Evolutionary conservation across 106 monocot genomes (phyloP).

Genomic region (Cymbidium sinense): DNA sequence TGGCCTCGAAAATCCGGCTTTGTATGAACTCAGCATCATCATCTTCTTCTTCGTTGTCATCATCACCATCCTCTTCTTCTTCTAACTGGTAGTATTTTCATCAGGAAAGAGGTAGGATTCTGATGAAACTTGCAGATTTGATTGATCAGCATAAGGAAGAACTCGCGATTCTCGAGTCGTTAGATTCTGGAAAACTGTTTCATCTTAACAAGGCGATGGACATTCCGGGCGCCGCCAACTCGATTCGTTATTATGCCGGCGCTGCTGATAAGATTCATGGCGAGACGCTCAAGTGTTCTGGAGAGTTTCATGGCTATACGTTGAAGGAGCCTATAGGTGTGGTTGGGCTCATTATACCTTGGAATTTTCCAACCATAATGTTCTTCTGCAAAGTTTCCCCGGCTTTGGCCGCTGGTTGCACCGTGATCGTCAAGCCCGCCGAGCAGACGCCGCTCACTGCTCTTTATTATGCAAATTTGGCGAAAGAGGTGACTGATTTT

Average conservation of each 20-base stretch:
- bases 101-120: slow-evolving; percentile 56
- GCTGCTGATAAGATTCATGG: slow-evolving; percentile 73
- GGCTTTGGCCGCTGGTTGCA: slow-evolving; percentile 66
- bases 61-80: not conserved
- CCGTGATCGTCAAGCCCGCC: slow-evolving; percentile 66
- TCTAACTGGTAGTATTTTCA: not conserved
- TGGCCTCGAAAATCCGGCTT: slow-evolving; percentile 79
- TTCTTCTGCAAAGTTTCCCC: slow-evolving; percentile 56
- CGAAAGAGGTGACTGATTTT: slow-evolving; percentile 32
- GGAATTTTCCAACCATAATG: slow-evolving; percentile 58
- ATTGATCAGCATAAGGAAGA: slow-evolving; percentile 43
- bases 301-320: slow-evolving; percentile 46
- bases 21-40: too few species aligned
- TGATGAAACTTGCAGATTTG: slow-evolving; percentile 58
- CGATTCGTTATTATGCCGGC: slow-evolving; percentile 56
- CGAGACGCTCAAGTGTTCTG: slow-evolving; percentile 40
- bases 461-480: slow-evolving; percentile 43
- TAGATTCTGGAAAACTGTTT: slow-evolving; percentile 57
- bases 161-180: slow-evolving; percentile 35
- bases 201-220: slow-evolving; percentile 21
- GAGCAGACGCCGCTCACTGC: slow-evolving; percentile 71
- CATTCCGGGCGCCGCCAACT: slow-evolving; percentile 13
- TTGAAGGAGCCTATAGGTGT: slow-evolving; percentile 72
- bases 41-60: not conserved
- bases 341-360: slow-evolving; percentile 58